Conservation (phyloP, 495 filamentous ascomycete genomes). For the Podospora pseudoanserina region DNA sequence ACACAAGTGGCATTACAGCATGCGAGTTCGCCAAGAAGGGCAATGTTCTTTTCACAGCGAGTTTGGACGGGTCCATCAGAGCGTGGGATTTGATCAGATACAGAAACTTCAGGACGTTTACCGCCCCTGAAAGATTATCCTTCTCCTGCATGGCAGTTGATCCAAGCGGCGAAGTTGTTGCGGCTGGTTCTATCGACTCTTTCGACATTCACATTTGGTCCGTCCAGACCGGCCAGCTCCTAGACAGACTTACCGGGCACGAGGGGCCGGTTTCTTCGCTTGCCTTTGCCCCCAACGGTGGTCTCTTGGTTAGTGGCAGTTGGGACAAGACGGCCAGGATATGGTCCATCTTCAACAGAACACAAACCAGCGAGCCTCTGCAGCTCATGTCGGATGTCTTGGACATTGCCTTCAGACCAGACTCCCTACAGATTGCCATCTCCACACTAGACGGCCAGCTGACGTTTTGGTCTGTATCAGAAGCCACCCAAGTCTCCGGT, state of each 20-base stretch:
- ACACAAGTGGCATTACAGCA: conserved; percentile 91
- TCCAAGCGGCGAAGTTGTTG: conserved; percentile 90
- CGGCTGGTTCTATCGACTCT: conserved; percentile 89
- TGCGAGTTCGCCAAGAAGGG: conserved; percentile 92
- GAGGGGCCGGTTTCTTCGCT: conserved; percentile 88
- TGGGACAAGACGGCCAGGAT: conserved; percentile 95
- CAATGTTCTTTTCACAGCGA: conserved; percentile 90
- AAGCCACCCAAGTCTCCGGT: conserved; percentile 75
- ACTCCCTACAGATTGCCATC: conserved; percentile 85
- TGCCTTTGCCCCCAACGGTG: conserved; percentile 82
- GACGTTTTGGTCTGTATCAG: conserved; percentile 89
- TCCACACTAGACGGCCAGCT: conserved; percentile 91
- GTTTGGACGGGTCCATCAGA: conserved; percentile 85
- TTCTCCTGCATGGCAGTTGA: conserved; percentile 96
- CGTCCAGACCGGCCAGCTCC: conserved; percentile 92
- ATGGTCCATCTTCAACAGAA: conserved; percentile 90
- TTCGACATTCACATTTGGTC: conserved; percentile 98
- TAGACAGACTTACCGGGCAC: conserved; percentile 87
- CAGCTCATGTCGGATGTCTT: conserved; percentile 87
- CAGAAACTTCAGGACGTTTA: conserved; percentile 95
- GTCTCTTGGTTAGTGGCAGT: conserved; percentile 78
- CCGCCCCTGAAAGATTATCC: conserved; percentile 81
- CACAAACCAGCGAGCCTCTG: conserved; percentile 90
- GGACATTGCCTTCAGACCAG: conserved; percentile 80
- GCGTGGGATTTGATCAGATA: conserved; percentile 97